Evolutionary conservation across 495 filamentous ascomycete species (phyloP), one percentile per base, ranked within the genome.

Genomic region (Aspergillus nanangensis): DNA sequence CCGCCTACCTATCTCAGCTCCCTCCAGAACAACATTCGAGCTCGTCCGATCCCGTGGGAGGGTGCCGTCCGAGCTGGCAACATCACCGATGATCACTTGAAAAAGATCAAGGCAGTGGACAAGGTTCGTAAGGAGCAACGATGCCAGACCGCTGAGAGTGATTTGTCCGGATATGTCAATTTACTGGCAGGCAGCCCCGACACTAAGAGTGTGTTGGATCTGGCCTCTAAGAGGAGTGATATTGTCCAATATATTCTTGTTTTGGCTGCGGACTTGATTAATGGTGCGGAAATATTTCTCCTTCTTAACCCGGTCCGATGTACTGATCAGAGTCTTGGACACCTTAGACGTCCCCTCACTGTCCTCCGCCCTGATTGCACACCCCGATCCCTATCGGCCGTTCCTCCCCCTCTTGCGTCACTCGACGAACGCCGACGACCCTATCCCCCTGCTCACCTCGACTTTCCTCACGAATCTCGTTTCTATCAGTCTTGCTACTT

Each of bases 101-200:
- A 86, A 73, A 91, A 88, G 76, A 97, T 99, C 72, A 91, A 93
- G 68, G 88, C 93, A 39, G 88, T 96, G 54, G 94, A 97, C 66
- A 98, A 96, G 71, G 90, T 93, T 52, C 86, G 89, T 54, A 90
- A 87, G 58, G 87, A 90, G 41, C 88, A 93, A 62, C 81, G 91
- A 58, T 81, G 81, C 57, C 79, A 90, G 55, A 84, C 82, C 23
- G 80, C 97, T 48, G 88, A 94, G 61, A 66, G 68, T 19, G 88
- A 96, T 64, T 67, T 90, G 7, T 71, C 82, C 38, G 87, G 81
- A 25, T 99, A 95, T 69, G 75, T 78, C 41, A 71, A 72, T 34
- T 75, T 97, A 50, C 81, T 99, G 52, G 72, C 95, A 7, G 93
- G 93, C 34, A 72, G 79, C 23, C 73, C 77, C 29, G 80, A 77